Evolutionary conservation across 2,329 filamentous ascomycete species (phyloP).

Genomic region (Penicillium concentricum): DNA sequence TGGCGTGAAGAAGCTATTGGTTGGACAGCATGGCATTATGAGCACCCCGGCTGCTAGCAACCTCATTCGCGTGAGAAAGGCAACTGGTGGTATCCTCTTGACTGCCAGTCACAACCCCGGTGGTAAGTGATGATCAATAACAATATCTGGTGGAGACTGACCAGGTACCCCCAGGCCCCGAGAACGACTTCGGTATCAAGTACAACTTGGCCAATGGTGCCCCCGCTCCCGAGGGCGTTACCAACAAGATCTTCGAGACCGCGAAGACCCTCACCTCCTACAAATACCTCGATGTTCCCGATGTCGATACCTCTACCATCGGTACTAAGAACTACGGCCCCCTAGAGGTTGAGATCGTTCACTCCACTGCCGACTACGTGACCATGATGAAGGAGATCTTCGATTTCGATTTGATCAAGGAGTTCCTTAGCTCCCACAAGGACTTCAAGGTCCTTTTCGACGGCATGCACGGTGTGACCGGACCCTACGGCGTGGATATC

Average conservation of each 20-base stretch:
- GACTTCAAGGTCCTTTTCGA: constrained; percentile 98
- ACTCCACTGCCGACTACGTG: constrained; percentile 89
- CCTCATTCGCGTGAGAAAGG: constrained; percentile 89
- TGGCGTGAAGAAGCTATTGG: constrained; percentile 96
- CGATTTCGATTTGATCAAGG: constrained; percentile 93
- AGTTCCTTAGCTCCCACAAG: constrained; percentile 80
- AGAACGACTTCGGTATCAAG: constrained; percentile 98
- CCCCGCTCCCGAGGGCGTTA: constrained; percentile 91
- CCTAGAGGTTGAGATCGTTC: constrained; percentile 91
- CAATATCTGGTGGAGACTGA: background rate
- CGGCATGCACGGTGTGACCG: constrained; percentile 89
- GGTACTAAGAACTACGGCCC: constrained; percentile 80
- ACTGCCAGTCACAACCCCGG: constrained; percentile 98
- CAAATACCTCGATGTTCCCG: constrained; percentile 83
- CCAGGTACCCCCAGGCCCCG: constrained; percentile 62
- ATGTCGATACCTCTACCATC: constrained; percentile 79
- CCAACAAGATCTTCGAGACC: constrained; percentile 94
- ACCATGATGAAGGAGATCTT: constrained; percentile 98
- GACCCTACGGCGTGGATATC: constrained; percentile 90
- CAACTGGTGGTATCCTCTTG: constrained; percentile 92
- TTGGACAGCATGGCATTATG: constrained; percentile 94
- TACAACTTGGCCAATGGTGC: constrained; percentile 98
- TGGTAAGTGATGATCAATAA: constrained; percentile 60
- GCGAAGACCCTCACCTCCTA: constrained; percentile 89
- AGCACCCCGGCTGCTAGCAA: constrained; percentile 96